phyloP scores from a whole-genome alignment of 495 filamentous ascomycete genomes.

The Trichoderma virens region DNA sequence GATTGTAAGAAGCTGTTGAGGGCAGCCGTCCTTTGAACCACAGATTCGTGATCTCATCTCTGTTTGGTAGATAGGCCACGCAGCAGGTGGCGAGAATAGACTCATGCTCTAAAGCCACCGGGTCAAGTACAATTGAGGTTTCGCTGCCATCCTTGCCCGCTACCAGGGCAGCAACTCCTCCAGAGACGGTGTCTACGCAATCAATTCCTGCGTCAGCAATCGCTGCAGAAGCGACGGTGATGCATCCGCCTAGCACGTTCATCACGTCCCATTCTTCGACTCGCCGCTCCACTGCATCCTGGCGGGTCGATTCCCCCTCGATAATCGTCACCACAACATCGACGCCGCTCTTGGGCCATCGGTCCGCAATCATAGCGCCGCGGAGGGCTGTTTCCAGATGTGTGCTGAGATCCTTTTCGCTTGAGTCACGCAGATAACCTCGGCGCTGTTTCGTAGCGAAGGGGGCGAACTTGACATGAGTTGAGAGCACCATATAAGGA shows the following conservation, averaged over 20 bases:
- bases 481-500: slow-evolving; percentile 81
- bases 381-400: slow-evolving; percentile 86
- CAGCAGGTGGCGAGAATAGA: slow-evolving; percentile 73
- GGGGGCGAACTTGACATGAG: slow-evolving; percentile 91
- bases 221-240: slow-evolving; percentile 91
- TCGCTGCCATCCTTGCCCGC: slow-evolving; percentile 26
- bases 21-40: slow-evolving; percentile 76
- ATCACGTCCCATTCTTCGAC: slow-evolving; percentile 65
- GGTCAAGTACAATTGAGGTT: slow-evolving; percentile 63
- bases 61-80: slow-evolving; percentile 77
- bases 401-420: slow-evolving; percentile 81
- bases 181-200: slow-evolving; percentile 82
- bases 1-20: slow-evolving; percentile 28
- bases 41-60: slow-evolving; percentile 88
- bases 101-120: slow-evolving; percentile 72
- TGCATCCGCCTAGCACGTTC: slow-evolving; percentile 84
- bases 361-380: slow-evolving; percentile 80
- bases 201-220: slow-evolving; percentile 94
- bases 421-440: slow-evolving; percentile 78
- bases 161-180: slow-evolving; percentile 81
- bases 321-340: slow-evolving; percentile 88
- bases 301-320: slow-evolving; percentile 66
- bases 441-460: slow-evolving; percentile 77
- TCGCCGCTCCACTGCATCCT: slow-evolving; percentile 38
- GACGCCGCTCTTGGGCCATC: slow-evolving; percentile 94